Evolutionary conservation across 2,329 filamentous ascomycete species (phyloP), one percentile per base, ranked within the genome.

Genomic region (Cyphellophora attinorum): DNA sequence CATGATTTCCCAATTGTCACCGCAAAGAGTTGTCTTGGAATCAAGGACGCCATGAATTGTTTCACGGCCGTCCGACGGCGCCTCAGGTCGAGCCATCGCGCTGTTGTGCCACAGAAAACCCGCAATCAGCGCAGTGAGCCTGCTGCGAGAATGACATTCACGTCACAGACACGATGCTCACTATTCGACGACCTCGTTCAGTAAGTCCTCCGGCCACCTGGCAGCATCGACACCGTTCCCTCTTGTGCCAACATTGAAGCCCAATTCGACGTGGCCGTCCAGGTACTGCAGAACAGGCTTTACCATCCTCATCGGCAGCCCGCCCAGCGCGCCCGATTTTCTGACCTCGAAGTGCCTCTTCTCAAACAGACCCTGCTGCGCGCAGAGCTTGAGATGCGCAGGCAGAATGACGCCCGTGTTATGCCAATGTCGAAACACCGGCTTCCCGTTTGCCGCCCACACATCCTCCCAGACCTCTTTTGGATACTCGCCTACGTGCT

Each of bases 381-480:
- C 64, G 2, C 72, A 39, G 1, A 52, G 50, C 1, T 39, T 40
- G 64, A 70, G 69, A n/a, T 25, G 21, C n/a, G 21, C 8, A 8
- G 21, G n/a, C n/a, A 25, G n/a, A 8, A 25, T 8, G 8, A 25
- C n/a, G n/a, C 21, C 21, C 8, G 21, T 25, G 16, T 57, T 54
- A 41, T 72, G 60, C 44, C 67, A 64, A 46, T 73, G 62, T 3
- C 67, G 61, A 52, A 69, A 74, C 2, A 67, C 57, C 3, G 58
- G 61, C 12, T 48, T 52, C 3, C 61, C 63, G 38, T 71, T 59
- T 11, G 58, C 52, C 3, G 47, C 41, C 58, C 64, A 68, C 2
- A 71, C 41, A 4, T 63, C 57, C 5, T 62, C 39, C 68, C 69
- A 72, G 5, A 71, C 51, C 2, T 51, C 41, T 4, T 47, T 38